These are phyloP conservation scores for Torrubiella hemipterigena DNA, from an alignment of 2,329 filamentous ascomycete genomes.

Conservation along the genomic window DNA sequence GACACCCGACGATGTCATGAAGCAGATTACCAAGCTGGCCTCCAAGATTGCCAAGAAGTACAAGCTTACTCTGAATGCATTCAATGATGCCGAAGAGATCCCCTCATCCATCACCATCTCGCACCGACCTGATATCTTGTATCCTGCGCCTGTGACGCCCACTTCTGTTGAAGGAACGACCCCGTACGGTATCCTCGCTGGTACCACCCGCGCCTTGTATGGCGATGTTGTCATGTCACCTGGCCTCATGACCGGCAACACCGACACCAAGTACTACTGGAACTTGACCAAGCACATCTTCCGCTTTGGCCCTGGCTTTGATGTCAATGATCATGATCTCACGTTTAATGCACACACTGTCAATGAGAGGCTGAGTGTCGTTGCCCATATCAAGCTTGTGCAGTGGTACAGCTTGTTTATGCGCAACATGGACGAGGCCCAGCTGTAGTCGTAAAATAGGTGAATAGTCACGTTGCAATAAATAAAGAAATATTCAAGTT, in stretches of 20 bases:
- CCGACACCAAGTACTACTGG: constrained; percentile 14
- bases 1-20: constrained; percentile 28
- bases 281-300: constrained; percentile 13
- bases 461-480: not conserved
- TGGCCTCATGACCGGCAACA: constrained; percentile 17
- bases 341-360: not conserved
- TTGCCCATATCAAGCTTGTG: too few species aligned
- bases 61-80: constrained; percentile 36
- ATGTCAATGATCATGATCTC: constrained; percentile 3
- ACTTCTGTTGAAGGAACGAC: constrained; percentile 23
- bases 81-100: constrained; percentile 23
- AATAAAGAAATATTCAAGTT: not conserved
- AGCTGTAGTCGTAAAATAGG: too few species aligned
- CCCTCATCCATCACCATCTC: constrained; percentile 13
- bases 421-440: too few species aligned
- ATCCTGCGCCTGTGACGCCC: constrained; percentile 43
- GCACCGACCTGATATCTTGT: constrained; percentile 23
- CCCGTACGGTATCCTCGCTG: constrained; percentile 30
- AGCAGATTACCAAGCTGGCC: constrained; percentile 31
- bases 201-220: constrained; percentile 30
- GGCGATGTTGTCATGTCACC: constrained; percentile 33
- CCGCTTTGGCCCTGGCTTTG: constrained; percentile 26
- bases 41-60: constrained; percentile 34
- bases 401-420: too few species aligned
- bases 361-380: too few species aligned